Percentiles rank a stretch among this genome's conserved stretches.
Evolutionary conservation across 2,329 filamentous ascomycete genomes (phyloP).

Genomic region (Fusarium acutatum): DNA sequence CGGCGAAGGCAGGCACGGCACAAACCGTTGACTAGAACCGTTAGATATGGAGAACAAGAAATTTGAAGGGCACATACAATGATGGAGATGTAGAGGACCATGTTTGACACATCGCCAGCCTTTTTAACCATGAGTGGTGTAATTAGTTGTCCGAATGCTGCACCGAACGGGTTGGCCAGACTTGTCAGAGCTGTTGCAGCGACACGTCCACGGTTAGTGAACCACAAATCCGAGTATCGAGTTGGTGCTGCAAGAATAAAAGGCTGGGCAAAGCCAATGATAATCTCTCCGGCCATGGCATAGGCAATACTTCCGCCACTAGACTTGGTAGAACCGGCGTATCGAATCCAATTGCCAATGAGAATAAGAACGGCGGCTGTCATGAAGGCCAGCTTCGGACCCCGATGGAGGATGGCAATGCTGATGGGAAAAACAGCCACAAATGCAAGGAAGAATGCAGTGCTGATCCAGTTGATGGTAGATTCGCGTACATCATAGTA

Average conservation of each 20-base stretch:
- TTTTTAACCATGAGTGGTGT: conserved; percentile 77
- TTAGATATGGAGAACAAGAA: conserved; percentile 13
- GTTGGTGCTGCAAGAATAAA: conserved; percentile 92
- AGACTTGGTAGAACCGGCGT: conserved; percentile 69
- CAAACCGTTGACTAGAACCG: conserved; percentile 53
- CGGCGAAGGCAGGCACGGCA: conserved; percentile 80
- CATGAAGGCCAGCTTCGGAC: conserved; percentile 81
- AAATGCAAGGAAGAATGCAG: conserved; percentile 86
- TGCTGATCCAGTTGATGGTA: conserved; percentile 92
- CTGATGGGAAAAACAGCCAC: conserved; percentile 74
- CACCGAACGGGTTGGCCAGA: conserved; percentile 89
- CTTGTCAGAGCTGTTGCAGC: conserved; percentile 86
- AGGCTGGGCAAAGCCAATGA: conserved; percentile 89
- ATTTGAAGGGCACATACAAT: conserved; percentile 64
- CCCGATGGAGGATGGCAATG: conserved; percentile 81
- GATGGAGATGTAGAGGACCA: conserved; percentile 86
- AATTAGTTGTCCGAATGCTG: conserved; percentile 86
- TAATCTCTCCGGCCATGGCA: conserved; percentile 89
- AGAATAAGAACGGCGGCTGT: conserved; percentile 77
- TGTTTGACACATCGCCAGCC: conserved; percentile 73
- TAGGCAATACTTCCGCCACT: conserved; percentile 72
- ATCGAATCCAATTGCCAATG: conserved; percentile 90
- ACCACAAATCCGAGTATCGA: conserved; percentile 94
- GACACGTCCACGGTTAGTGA: conserved; percentile 83
- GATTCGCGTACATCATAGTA: conserved; percentile 81